phyloP scores from a whole-genome alignment of 2,329 filamentous ascomycete genomes.

The Stachybotrys echinatus region DNA sequence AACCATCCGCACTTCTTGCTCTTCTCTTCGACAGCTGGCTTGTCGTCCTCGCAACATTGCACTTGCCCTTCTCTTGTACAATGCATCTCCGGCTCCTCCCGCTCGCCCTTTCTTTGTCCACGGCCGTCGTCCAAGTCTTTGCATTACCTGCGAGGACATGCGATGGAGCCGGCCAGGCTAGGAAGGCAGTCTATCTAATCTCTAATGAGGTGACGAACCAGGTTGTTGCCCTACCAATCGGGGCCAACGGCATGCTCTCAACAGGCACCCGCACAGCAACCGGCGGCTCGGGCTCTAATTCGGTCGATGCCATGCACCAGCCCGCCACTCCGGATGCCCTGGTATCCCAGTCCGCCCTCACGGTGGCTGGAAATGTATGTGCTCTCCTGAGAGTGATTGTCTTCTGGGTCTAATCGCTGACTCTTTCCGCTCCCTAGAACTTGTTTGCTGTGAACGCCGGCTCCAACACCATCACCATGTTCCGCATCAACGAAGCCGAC shows the following conservation, averaged over 20 bases:
- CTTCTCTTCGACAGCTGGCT: background rate
- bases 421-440: conserved; percentile 23
- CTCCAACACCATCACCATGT: conserved; percentile 46
- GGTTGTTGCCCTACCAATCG: conserved; percentile 45
- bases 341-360: conserved; percentile 43
- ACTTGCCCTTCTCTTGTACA: background rate
- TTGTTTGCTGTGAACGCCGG: conserved; percentile 50
- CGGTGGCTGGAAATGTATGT: conserved; percentile 43
- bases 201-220: conserved; percentile 46
- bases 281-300: conserved; percentile 38
- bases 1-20: background rate
- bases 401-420: background rate
- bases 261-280: conserved; percentile 36
- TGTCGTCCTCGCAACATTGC: background rate
- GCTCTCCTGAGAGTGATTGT: no score
- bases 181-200: conserved; percentile 49
- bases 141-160: background rate
- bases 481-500: conserved; percentile 34
- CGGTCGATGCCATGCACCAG: conserved; percentile 29
- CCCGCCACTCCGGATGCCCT: conserved; percentile 44
- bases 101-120: background rate
- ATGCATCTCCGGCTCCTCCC: background rate
- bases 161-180: background rate
- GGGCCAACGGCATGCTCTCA: conserved; percentile 38
- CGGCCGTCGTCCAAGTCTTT: background rate